Percentiles rank a stretch among this genome's conserved stretches.
Evolutionary conservation across 441 rosid genomes (phyloP).

Genomic region (Omphalea diandra): DNA sequence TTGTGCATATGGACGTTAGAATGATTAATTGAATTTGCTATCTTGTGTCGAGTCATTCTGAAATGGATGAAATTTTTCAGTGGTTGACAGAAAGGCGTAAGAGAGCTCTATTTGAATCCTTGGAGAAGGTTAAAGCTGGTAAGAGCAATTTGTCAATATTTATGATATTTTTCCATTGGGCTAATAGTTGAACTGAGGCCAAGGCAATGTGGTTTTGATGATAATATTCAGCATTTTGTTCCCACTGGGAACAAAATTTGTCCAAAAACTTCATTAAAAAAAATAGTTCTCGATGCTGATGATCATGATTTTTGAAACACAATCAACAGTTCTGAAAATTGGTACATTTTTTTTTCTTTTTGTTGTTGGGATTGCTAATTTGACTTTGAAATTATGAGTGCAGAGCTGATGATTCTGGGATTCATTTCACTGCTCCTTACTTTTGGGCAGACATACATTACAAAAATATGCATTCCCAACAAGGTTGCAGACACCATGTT

Average conservation of each 20-base stretch:
- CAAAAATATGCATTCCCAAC: slow-evolving; percentile 59
- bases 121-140: slow-evolving; percentile 96
- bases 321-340: not conserved
- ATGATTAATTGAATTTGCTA: not conserved
- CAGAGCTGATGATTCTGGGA: slow-evolving; percentile 93
- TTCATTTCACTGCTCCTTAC: slow-evolving; percentile 87
- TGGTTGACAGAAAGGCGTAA: slow-evolving; percentile 74
- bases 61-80: slow-evolving; percentile 41
- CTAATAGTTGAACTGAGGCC: not conserved
- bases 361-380: not conserved
- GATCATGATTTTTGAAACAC: not conserved
- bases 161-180: not conserved
- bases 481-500: slow-evolving; percentile 60
- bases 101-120: slow-evolving; percentile 77
- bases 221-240: not conserved
- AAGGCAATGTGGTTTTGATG: not conserved
- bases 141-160: slow-evolving; percentile 11
- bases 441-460: slow-evolving; percentile 62
- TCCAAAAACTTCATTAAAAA: not conserved
- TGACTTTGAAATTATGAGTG: slow-evolving; percentile 30
- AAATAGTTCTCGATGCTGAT: slow-evolving; percentile 1
- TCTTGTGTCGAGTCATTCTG: not conserved
- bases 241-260: too few relatives aligned
- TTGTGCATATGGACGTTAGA: not conserved
- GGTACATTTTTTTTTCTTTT: not conserved